Evolutionary conservation across 495 filamentous ascomycete genomes (phyloP).

Genomic region (Hypoxylon crocopeplum): DNA sequence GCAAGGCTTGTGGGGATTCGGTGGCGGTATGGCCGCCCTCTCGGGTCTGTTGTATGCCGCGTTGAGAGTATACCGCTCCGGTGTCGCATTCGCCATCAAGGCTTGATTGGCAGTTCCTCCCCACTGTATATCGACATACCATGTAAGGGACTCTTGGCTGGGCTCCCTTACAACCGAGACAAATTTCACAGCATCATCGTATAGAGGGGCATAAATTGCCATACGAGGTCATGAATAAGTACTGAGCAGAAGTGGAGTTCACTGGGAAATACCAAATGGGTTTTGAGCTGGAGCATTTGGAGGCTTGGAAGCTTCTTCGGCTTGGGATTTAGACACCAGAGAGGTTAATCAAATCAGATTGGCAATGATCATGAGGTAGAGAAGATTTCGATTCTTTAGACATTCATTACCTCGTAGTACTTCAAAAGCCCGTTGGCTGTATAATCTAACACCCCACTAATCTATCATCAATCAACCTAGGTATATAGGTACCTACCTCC

Average conservation of each 20-base stretch:
- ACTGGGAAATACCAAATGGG: neutral
- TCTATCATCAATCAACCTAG: neutral
- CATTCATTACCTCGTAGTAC: slow-evolving; percentile 9
- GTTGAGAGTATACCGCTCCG: slow-evolving; percentile 31
- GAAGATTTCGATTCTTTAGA: slow-evolving; percentile 23
- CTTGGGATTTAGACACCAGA: neutral
- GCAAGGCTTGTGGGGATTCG: slow-evolving; percentile 45
- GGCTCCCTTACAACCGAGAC: neutral
- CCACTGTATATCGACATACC: neutral
- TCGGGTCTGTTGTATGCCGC: slow-evolving; percentile 18
- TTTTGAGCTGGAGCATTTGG: too few species aligned
- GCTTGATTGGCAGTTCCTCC: slow-evolving; percentile 5
- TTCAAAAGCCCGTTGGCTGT: neutral
- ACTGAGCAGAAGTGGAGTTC: slow-evolving; percentile 1
- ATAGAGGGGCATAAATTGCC: too few species aligned
- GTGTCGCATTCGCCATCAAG: slow-evolving; percentile 28
- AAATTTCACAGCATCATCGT: too few species aligned
- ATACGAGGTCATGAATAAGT: neutral
- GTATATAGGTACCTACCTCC: too few species aligned
- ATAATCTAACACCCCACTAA: slow-evolving; percentile 3
- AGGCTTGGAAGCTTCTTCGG: too few species aligned
- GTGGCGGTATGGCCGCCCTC: slow-evolving; percentile 44
- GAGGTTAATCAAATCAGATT: slow-evolving; percentile 7
- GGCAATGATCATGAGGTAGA: slow-evolving; percentile 11
- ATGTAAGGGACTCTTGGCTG: neutral